Base-by-base conservation (phyloP, 2,329 filamentous ascomycete species). In the Pseudocercospora eumusae region DNA sequence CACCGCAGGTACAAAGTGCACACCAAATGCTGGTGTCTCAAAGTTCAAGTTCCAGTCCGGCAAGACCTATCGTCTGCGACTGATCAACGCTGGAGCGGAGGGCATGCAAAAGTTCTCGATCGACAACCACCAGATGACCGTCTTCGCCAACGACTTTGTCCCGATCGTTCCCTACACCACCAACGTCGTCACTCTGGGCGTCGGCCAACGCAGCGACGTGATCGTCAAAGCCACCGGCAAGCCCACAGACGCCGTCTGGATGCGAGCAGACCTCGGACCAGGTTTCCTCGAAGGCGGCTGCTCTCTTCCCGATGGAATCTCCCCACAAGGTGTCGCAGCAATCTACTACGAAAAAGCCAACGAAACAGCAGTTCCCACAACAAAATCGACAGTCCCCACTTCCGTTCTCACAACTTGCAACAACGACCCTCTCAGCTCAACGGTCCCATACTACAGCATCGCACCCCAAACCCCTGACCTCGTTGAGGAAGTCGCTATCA, bases 341-440 rank as follows among this genome's bases (percentile, higher is more conserved):
- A 80, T 91, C 56, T 89, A 88, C 76, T 91, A 91, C 73, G 80
- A 88, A 36, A 70, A 79, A 7, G 83, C 85, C 10, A 78, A 89
- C 68, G 78, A 77, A 3, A 75, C 74, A 53, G 61, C 64, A n/a
- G 64, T 67, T 4, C 73, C 74, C 3, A 73, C 75, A 18, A 77
- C 75, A 6, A 84, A 80, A 1, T 71, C 83, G 0, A 77, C 81
- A 0, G 81, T 86, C 65, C 78, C 82, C 0, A 77, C 74, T 11
- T 81, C 64, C 47, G 60, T 57, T 13, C 86, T 10, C 60, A 68
- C 63, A 53, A 63, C 62, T 10, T 89, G 87, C 69, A 74, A 77
- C 58, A 88, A 87, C 67, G 85, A 87, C 62, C 80, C 83, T 58
- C 77, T 89, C 7, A 67, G 70, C 5, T 52, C 76, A 3, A 86